Base-by-base conservation (phyloP, 495 filamentous ascomycete genomes). In the Aspergillus cavernicola region DNA sequence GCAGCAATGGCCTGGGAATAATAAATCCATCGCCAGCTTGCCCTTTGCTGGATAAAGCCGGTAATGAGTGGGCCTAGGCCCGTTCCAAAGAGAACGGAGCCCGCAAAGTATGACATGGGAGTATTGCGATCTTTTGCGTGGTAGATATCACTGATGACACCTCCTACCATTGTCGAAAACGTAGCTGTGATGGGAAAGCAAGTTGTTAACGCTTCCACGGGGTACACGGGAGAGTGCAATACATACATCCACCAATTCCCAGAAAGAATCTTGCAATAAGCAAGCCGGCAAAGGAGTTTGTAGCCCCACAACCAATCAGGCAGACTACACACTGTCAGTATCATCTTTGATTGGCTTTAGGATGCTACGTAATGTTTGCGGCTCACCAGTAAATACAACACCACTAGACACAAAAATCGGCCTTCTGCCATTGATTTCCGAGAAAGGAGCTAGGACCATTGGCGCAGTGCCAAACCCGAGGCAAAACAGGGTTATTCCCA, bases 161-260 rank as follows among this genome's bases (percentile, higher is more conserved):
- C 92, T 28, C 92, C 92, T 2, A 96, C 89, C 86, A 96, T 92
- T 7, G 90, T 95, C 5, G 83, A 87, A 65, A 96, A 96, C 0
- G 92, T 93, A 2, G 82, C 52, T 54, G 33, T 11, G 9, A 24
- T 24, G 29, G 15, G 4, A 32, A 47, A 22, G 2, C 24, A 4
- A 33, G 42, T 54, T 11, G 41, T 24, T 16, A 32, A 40, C 63
- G 66, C 59, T 10, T 18, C 15, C 1, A 22, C 11, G 1, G 45
- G 20, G 33, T 22, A 8, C 32, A 8, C 16, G 6, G 11, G 20
- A 19, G 9, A 9, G 28, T 2, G 19, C 15, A 20, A 24, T 22
- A 64, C 71, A 20, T 72, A 75, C 72, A 87, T 19, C 81, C 83
- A 12, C 85, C 87, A n/a, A 85, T 82, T 0, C 92, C 92, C 12